phyloP scores from a whole-genome alignment of 805 yeast species.

The Kazachstania bromeliacearum region DNA sequence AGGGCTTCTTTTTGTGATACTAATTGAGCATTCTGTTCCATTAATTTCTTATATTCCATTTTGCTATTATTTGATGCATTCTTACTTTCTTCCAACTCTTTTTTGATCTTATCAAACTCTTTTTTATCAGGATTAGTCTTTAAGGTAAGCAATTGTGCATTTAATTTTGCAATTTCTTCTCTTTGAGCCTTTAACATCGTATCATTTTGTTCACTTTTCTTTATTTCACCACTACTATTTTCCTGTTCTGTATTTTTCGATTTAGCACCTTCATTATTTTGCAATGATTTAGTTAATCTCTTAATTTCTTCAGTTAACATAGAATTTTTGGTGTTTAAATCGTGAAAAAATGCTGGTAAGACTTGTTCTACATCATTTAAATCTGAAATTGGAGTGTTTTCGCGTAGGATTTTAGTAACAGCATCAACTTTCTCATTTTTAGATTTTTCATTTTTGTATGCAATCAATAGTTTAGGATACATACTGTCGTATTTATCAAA shows the following conservation, averaged over 20 bases:
- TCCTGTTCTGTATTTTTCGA: not conserved
- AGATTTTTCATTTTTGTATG: slow-evolving; percentile 73
- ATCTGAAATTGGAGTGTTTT: slow-evolving; percentile 70
- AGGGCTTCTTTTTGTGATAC: not conserved
- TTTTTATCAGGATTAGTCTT: slow-evolving; percentile 1
- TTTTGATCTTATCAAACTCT: not conserved
- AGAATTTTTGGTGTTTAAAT: slow-evolving; percentile 48
- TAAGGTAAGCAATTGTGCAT: not conserved
- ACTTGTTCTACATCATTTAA: slow-evolving; percentile 64
- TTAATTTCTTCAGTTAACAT: slow-evolving; percentile 60
- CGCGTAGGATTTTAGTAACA: slow-evolving; percentile 65
- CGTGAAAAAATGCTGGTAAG: slow-evolving; percentile 59
- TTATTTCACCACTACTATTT: not conserved
- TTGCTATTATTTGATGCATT: not conserved
- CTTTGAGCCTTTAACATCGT: slow-evolving; percentile 2
- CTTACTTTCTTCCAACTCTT: not conserved
- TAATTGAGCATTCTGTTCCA: not conserved
- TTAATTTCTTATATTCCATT: not conserved
- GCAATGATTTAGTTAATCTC: slow-evolving; percentile 26
- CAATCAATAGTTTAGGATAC: slow-evolving; percentile 75
- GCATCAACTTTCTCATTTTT: slow-evolving; percentile 47
- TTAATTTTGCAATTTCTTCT: slow-evolving; percentile 3
- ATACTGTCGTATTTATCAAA: slow-evolving; percentile 82
- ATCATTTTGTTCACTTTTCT: not conserved
- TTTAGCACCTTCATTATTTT: slow-evolving; percentile 1